Evolutionary conservation across 2,329 filamentous ascomycete genomes (phyloP).

Genomic region (Cercospora sojina): DNA sequence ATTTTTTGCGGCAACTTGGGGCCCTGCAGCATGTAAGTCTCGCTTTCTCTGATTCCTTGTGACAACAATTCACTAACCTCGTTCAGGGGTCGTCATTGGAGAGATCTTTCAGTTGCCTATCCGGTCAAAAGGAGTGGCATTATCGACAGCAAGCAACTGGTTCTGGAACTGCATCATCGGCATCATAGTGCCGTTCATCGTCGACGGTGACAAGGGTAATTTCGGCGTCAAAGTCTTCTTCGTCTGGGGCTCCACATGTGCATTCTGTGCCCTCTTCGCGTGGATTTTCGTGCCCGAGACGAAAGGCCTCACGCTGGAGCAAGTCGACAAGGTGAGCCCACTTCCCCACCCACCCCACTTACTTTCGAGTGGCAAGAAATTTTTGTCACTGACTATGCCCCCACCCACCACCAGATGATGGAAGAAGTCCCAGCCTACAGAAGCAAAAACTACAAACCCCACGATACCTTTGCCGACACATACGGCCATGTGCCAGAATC

Average conservation of each 20-base stretch:
- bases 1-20: constrained; percentile 84
- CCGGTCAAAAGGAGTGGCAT: constrained; percentile 61
- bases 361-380: too few relatives aligned
- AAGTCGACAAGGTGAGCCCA: constrained; percentile 25
- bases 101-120: constrained; percentile 78
- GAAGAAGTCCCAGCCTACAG: constrained; percentile 49
- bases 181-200: constrained; percentile 73
- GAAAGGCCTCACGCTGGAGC: constrained; percentile 42
- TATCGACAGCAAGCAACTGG: constrained; percentile 79
- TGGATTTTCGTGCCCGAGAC: constrained; percentile 44
- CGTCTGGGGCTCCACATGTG: constrained; percentile 45
- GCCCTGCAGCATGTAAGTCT: constrained; percentile 8
- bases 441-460: constrained; percentile 35
- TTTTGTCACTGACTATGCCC: constrained; percentile 23
- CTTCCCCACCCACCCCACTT: too few relatives aligned
- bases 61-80: neutral
- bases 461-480: constrained; percentile 35
- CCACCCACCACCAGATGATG: constrained; percentile 46
- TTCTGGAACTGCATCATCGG: constrained; percentile 52
- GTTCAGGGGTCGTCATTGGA: constrained; percentile 61
- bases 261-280: constrained; percentile 37
- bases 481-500: constrained; percentile 15
- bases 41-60: neutral
- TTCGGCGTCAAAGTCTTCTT: constrained; percentile 51
- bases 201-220: constrained; percentile 58